Base-by-base conservation (phyloP, 2,329 filamentous ascomycete genomes). In the Ramularia collo-cygni region DNA sequence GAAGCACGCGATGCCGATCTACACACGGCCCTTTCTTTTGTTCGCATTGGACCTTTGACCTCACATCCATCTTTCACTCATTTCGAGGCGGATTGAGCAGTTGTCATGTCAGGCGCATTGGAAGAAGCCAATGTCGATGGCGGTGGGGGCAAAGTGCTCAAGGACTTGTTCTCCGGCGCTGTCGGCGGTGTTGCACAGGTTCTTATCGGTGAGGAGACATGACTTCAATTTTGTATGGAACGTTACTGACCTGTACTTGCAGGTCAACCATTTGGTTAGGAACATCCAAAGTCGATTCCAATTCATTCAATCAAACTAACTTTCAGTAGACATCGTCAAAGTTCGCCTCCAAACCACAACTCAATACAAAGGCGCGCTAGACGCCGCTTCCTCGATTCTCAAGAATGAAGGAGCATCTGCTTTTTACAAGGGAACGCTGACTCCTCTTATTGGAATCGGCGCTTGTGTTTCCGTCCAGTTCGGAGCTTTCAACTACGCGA, bases 371-470 rank as follows among this genome's bases (percentile, higher is more conserved):
- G 82, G 78, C 50, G 92, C 92, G 38, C 66, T 93, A 33, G 75
- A 86, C 56, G 86, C 85, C 52, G 92, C 89, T 6, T 75, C 75
- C 37, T 78, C 83, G 48, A 96, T 98, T 68, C 86, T 86, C 67
- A 80, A 78, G 57, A 82, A 86, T 58, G 92, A 98, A 65, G 92
- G 92, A 2, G 74, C 88, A 2, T 68, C 85, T 9, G 92, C 92
- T 42, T 98, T 98, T 72, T 98, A 98, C 78, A 98, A 98, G 53
- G 92, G 92, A 57, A 96, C 92, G 0, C 73, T 98, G 41, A 96
- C 92, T 4, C 92, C 92, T 0, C 74, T 98, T 40, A 77, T 98
- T 42, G 92, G 92, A 52, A 96, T 98, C 60, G 92, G 92, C 54
- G 92, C 92, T 53, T 98, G 92, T 64, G 72, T 80, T 32, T 95